Conservation (phyloP, 768 basidiomycete genomes). For the Chalciporus sphaerocephalus region DNA sequence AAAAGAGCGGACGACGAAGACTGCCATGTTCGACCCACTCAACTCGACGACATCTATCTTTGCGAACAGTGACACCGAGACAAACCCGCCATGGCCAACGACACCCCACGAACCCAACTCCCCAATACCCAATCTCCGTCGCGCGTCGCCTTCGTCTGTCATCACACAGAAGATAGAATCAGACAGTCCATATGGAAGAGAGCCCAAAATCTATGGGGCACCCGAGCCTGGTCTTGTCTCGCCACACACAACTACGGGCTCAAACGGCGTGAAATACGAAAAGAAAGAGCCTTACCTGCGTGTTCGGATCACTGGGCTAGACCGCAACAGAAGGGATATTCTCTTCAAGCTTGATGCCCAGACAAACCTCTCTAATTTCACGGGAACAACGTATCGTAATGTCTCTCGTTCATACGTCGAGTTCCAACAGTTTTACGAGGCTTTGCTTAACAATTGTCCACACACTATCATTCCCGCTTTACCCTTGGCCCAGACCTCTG, state of each 20-base stretch:
- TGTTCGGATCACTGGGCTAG: constrained; percentile 85
- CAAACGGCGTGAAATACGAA: constrained; percentile 71
- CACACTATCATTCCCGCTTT: constrained; percentile 96
- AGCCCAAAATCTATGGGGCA: constrained; percentile 84
- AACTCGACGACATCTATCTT: constrained; percentile 51
- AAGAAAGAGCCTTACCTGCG: constrained; percentile 80
- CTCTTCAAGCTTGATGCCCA: constrained; percentile 94
- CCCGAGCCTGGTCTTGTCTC: constrained; percentile 81
- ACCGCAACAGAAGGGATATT: constrained; percentile 92
- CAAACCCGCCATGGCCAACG: constrained; percentile 71
- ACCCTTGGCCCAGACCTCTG: constrained; percentile 94
- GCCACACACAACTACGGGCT: constrained; percentile 56
- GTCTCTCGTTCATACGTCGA: constrained; percentile 94
- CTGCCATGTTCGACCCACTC: constrained; percentile 69
- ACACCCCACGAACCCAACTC: constrained; percentile 71
- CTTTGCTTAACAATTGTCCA: constrained; percentile 84
- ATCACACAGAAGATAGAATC: constrained; percentile 49
- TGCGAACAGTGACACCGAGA: constrained; percentile 43
- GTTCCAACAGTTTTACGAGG: constrained; percentile 91
- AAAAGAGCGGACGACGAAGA: neutral
- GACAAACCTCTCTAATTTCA: constrained; percentile 94
- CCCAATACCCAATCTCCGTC: constrained; percentile 67
- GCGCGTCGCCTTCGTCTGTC: constrained; percentile 48
- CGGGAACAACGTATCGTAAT: constrained; percentile 83
- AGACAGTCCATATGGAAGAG: constrained; percentile 65